Conservation (phyloP, 805 yeast genomes). For the Nakazawaea laoshanensis region DNA sequence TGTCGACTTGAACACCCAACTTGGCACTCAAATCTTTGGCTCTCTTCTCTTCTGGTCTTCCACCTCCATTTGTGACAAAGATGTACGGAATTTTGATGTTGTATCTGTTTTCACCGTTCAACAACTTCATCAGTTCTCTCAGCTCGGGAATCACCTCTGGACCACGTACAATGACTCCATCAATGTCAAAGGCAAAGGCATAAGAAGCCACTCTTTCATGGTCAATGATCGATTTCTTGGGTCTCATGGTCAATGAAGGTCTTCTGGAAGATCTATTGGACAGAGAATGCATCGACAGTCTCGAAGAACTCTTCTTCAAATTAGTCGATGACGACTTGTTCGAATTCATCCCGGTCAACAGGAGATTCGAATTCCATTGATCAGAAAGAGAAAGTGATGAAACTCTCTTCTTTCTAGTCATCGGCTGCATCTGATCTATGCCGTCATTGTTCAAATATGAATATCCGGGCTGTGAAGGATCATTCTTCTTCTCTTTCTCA, state of each 20-base stretch:
- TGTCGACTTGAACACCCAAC: conserved; percentile 51
- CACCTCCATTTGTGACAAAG: conserved; percentile 90
- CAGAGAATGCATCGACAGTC: conserved; percentile 16
- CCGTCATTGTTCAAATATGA: conserved; percentile 69
- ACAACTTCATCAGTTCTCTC: conserved; percentile 56
- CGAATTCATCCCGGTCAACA: conserved; percentile 24
- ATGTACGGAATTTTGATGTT: conserved; percentile 76
- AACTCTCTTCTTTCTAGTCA: conserved; percentile 51
- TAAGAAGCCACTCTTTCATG: conserved; percentile 71
- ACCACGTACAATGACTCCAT: conserved; percentile 83
- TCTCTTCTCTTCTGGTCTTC: conserved; percentile 69
- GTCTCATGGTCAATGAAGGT: conserved; percentile 34
- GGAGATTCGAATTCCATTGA: conserved; percentile 37
- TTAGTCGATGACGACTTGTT: conserved; percentile 8
- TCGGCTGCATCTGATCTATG: conserved; percentile 58
- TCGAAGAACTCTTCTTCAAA: conserved; percentile 16
- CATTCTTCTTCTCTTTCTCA: not conserved
- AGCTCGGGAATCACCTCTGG: conserved; percentile 82
- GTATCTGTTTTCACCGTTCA: conserved; percentile 72
- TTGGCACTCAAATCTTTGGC: conserved; percentile 62
- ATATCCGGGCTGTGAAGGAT: conserved; percentile 5
- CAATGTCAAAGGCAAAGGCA: conserved; percentile 90
- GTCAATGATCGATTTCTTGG: conserved; percentile 47
- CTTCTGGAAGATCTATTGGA: conserved; percentile 33
- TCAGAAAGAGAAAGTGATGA: conserved; percentile 64